Conservation (phyloP, 305 asterid genomes). For the Fraxinus paxiana region DNA sequence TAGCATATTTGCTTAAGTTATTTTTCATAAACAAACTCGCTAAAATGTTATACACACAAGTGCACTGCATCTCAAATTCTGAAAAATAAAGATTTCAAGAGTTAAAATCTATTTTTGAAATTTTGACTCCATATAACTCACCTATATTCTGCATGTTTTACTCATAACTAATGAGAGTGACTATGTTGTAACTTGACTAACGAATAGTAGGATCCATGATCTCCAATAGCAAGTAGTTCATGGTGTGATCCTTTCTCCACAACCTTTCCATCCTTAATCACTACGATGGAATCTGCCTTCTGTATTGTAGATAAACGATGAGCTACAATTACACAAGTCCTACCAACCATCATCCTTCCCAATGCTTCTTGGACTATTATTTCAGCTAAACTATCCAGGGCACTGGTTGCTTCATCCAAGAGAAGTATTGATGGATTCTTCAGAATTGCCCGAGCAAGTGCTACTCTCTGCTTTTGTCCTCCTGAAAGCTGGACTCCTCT, state of each 20-base stretch:
- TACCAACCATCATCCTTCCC: constrained; percentile 57
- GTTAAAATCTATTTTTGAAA: neutral
- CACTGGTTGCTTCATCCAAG: constrained; percentile 80
- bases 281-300: constrained; percentile 59
- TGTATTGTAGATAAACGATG: constrained; percentile 67
- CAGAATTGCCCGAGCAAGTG: constrained; percentile 72
- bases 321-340: constrained; percentile 69
- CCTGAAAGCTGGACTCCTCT: constrained; percentile 80
- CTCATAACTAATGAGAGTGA: constrained; percentile 21
- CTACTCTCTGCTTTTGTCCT: constrained; percentile 73
- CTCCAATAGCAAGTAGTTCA: constrained; percentile 42
- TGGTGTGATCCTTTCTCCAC: constrained; percentile 72
- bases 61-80: neutral
- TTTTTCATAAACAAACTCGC: neutral
- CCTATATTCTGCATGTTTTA: neutral
- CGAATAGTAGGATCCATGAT: constrained; percentile 50
- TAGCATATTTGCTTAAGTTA: neutral
- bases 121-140: neutral
- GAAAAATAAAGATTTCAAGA: neutral
- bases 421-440: constrained; percentile 71
- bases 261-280: constrained; percentile 61
- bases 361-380: constrained; percentile 62
- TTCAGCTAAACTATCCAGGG: constrained; percentile 62
- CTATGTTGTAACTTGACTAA: constrained; percentile 47
- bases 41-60: neutral